Percentiles rank a stretch among this genome's conserved stretches.
phyloP scores from a whole-genome alignment of 495 filamentous ascomycete species.

The Xylaria scruposa region DNA sequence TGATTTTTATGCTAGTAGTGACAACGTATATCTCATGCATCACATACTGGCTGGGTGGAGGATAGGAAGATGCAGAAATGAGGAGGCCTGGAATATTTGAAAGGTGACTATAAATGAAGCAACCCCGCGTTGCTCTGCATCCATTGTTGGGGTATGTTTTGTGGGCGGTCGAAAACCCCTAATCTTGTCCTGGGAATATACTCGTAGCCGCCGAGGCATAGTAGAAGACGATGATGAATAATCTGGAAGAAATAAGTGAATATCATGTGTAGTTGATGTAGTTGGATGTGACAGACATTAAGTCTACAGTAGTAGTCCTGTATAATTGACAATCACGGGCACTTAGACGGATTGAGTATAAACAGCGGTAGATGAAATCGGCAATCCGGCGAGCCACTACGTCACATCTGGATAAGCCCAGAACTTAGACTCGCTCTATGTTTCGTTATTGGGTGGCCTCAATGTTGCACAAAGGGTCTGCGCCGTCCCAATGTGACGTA shows the following conservation, averaged over 20 bases:
- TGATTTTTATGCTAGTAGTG: not conserved
- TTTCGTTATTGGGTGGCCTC: not conserved
- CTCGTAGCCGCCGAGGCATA: not conserved
- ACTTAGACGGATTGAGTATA: not conserved
- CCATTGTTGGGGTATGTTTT: not conserved
- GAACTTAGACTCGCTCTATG: not conserved
- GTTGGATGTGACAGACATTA: not conserved
- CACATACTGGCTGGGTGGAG: constrained; percentile 14
- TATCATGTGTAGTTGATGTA: not conserved
- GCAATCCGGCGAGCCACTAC: no score
- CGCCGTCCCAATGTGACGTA: constrained; percentile 15
- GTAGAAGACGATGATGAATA: not conserved
- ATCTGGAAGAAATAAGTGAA: not conserved
- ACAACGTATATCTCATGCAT: not conserved
- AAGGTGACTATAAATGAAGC: not conserved
- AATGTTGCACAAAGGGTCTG: not conserved
- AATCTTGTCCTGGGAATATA: not conserved
- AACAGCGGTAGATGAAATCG: not conserved
- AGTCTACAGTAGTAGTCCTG: not conserved
- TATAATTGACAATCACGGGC: not conserved
- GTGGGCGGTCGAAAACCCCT: not conserved
- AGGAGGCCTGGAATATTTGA: not conserved
- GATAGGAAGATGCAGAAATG: not conserved
- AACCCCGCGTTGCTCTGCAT: not conserved
- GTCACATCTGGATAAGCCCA: not conserved